Percentiles rank a stretch among this genome's conserved stretches.
phyloP scores from a whole-genome alignment of 495 filamentous ascomycete species.

The Penicillium robsamsonii region DNA sequence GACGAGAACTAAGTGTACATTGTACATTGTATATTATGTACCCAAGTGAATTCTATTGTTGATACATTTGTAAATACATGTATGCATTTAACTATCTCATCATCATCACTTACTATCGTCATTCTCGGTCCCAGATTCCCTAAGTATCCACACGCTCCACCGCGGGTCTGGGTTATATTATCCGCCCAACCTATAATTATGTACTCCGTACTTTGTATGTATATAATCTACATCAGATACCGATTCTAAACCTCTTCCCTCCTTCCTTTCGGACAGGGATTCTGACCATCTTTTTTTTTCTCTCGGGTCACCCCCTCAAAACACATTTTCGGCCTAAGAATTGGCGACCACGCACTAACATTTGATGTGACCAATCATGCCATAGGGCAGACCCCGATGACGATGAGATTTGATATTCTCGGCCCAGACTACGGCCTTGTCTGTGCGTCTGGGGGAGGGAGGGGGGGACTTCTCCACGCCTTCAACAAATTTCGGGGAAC shows the following conservation, averaged over 20 bases:
- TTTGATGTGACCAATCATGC: slow-evolving; percentile 12
- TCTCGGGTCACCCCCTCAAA: background rate
- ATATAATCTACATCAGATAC: background rate
- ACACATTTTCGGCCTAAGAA: background rate
- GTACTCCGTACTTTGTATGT: background rate
- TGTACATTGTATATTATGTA: background rate
- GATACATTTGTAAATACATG: background rate
- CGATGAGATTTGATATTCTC: slow-evolving; percentile 24
- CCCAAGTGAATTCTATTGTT: background rate
- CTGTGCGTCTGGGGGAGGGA: slow-evolving; percentile 22
- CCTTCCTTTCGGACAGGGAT: slow-evolving; percentile 2
- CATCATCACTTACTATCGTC: slow-evolving; percentile 25
- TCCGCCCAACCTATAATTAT: background rate
- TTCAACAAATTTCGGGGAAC: background rate
- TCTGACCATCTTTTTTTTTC: slow-evolving; percentile 8
- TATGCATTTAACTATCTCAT: slow-evolving; percentile 13
- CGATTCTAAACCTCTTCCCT: background rate
- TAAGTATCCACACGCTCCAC: slow-evolving; percentile 11
- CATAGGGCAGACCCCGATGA: slow-evolving; percentile 15
- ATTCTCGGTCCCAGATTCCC: slow-evolving; percentile 15
- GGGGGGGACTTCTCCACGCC: background rate
- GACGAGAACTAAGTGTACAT: slow-evolving; percentile 1
- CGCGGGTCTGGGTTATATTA: background rate
- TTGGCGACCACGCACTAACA: slow-evolving; percentile 6
- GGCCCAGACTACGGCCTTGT: slow-evolving; percentile 21